phyloP scores from a whole-genome alignment of 2,329 filamentous ascomycete genomes.

The Phialophora tarda region DNA sequence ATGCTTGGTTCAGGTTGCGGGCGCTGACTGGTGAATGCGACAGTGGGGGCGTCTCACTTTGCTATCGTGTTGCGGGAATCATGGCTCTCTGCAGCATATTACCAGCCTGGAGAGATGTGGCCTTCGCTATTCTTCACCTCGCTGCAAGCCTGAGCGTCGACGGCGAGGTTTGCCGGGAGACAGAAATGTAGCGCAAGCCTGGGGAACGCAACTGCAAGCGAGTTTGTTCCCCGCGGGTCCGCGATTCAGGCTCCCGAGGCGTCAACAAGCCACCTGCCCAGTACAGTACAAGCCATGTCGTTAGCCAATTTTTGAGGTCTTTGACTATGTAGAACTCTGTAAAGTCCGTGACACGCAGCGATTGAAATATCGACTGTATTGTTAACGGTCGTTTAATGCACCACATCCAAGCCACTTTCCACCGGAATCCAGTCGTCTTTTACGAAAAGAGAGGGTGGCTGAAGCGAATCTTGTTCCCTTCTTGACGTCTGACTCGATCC shows the following conservation, averaged over 20 bases:
- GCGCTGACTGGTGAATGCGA: background rate
- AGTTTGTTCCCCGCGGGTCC: background rate
- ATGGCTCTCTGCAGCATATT: background rate
- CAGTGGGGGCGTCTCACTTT: background rate
- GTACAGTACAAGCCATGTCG: background rate
- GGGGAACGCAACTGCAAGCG: background rate
- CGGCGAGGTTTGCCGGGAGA: background rate
- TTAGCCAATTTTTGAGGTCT: background rate
- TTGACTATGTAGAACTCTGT: background rate
- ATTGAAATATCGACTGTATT: background rate
- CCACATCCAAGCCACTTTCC: background rate
- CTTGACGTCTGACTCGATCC: background rate
- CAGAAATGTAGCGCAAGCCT: background rate
- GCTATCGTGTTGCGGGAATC: background rate
- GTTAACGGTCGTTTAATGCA: background rate
- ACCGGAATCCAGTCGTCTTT: background rate
- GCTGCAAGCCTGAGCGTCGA: background rate
- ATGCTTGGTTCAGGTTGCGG: slow-evolving; percentile 24
- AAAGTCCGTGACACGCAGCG: background rate
- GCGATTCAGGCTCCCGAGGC: background rate
- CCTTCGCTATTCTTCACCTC: background rate
- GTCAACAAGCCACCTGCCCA: background rate
- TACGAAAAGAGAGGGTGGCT: background rate
- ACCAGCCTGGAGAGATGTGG: background rate
- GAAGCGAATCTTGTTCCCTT: background rate